Evolutionary conservation across 129 eudicot genomes (phyloP).

Genomic region (Tanacetum coccineum): DNA sequence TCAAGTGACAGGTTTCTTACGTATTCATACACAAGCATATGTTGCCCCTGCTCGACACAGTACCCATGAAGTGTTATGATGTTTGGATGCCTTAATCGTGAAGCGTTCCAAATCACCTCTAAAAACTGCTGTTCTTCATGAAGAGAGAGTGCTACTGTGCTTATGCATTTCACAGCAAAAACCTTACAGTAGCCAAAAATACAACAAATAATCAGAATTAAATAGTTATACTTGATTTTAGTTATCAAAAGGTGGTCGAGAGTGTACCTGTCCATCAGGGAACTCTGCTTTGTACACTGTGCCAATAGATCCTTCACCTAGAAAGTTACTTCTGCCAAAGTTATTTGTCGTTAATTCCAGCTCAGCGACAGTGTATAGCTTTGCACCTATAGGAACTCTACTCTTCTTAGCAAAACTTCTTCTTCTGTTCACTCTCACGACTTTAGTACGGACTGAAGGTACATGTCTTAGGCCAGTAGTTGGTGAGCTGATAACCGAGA

Average conservation of each 20-base stretch:
- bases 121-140: conserved; percentile 76
- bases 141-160: conserved; percentile 53
- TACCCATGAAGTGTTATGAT: conserved; percentile 76
- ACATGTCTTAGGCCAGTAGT: conserved; percentile 43
- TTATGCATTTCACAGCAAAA: conserved; percentile 77
- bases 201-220: conserved; percentile 8
- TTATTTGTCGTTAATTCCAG: conserved; percentile 67
- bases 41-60: conserved; percentile 74
- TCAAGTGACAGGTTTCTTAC: conserved; percentile 63
- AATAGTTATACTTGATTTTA: neutral
- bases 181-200: conserved; percentile 36
- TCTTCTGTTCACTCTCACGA: conserved; percentile 42
- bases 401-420: conserved; percentile 59
- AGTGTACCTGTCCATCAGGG: conserved; percentile 70
- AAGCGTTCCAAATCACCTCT: conserved; percentile 54
- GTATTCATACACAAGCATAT: conserved; percentile 77
- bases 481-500: conserved; percentile 44
- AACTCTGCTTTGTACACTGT: conserved; percentile 83
- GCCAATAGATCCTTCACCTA: conserved; percentile 95
- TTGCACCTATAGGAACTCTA: conserved; percentile 60
- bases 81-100: conserved; percentile 82
- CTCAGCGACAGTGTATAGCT: conserved; percentile 58
- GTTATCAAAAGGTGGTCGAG: neutral
- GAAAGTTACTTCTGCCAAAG: conserved; percentile 59
- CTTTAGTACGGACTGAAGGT: conserved; percentile 53